A percentile compares a stretch with the other conserved stretches of the same genome.
These are phyloP conservation scores for Tuber melanosporum DNA, from an alignment of 495 filamentous ascomycete genomes.

Conservation along the genomic window DNA sequence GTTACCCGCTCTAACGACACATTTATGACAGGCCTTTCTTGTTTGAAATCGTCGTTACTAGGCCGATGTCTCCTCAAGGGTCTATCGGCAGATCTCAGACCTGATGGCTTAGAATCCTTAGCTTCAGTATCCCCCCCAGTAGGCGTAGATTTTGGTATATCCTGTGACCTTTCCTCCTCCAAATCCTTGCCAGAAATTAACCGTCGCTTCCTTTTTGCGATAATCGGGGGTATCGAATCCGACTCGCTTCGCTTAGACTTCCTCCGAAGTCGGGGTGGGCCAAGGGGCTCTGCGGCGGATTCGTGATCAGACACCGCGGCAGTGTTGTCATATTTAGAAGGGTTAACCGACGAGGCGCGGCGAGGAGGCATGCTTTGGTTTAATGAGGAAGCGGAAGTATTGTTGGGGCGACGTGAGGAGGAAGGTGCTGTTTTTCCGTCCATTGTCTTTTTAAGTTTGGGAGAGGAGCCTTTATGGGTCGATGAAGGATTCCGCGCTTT, in stretches of 20 bases:
- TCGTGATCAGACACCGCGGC: slow-evolving; percentile 32
- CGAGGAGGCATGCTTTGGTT: slow-evolving; percentile 20
- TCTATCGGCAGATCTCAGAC: slow-evolving; percentile 11
- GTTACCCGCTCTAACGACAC: slow-evolving; percentile 15
- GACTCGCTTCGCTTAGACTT: slow-evolving; percentile 39
- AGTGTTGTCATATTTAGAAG: slow-evolving; percentile 30
- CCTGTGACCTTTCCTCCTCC: slow-evolving; percentile 36
- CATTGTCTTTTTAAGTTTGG: slow-evolving; percentile 25
- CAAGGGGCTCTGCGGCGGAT: slow-evolving; percentile 31
- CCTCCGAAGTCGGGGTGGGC: slow-evolving; percentile 32
- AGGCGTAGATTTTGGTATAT: slow-evolving; percentile 25
- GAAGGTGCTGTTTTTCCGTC: slow-evolving; percentile 13
- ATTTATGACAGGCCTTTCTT: slow-evolving; percentile 17
- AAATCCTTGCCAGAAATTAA: slow-evolving; percentile 38
- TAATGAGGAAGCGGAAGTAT: slow-evolving; percentile 14
- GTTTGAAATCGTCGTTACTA: slow-evolving; percentile 20
- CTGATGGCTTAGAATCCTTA: slow-evolving; percentile 5
- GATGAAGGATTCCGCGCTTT: slow-evolving; percentile 14
- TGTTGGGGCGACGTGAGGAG: slow-evolving; percentile 26
- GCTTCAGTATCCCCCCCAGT: slow-evolving; percentile 29
- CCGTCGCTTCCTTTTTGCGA: slow-evolving; percentile 34
- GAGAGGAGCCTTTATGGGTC: slow-evolving; percentile 28
- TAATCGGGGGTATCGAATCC: slow-evolving; percentile 24
- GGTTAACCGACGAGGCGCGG: slow-evolving; percentile 36
- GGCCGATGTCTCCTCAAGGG: slow-evolving; percentile 19